A percentile compares a stretch with the other conserved stretches of the same genome.
Conservation (phyloP, 179 eudicot genomes). For the Beta corolliflora region DNA sequence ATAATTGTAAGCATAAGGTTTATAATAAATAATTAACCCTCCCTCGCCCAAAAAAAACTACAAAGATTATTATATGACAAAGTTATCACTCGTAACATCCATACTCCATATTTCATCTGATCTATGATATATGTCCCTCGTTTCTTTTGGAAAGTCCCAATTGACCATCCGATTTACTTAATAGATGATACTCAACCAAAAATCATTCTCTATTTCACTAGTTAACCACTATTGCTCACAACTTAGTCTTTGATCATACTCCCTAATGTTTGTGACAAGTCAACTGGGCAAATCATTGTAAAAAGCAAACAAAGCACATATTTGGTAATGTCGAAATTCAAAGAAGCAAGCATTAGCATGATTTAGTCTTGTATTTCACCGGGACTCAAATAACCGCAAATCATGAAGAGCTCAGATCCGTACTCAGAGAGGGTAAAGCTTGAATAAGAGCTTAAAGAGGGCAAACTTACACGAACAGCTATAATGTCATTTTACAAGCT, state of each 20-base stretch:
- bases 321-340: neutral
- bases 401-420: neutral
- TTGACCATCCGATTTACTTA: neutral
- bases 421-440: neutral
- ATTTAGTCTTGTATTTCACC: neutral
- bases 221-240: neutral
- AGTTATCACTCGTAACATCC: neutral
- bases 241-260: neutral
- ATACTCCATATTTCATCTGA: neutral
- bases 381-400: neutral
- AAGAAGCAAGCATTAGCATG: neutral
- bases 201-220: neutral
- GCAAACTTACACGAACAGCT: neutral
- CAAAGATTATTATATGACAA: no score
- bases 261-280: neutral
- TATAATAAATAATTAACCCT: no score
- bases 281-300: neutral
- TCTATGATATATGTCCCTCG: neutral
- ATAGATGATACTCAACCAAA: neutral
- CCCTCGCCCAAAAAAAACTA: no score
- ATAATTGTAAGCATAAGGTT: no score
- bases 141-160: neutral
- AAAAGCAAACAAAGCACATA: no score
- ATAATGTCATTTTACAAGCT: neutral
- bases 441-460: neutral